phyloP scores from a whole-genome alignment of 2,329 filamentous ascomycete genomes.

The Epichloe uncinata region DNA sequence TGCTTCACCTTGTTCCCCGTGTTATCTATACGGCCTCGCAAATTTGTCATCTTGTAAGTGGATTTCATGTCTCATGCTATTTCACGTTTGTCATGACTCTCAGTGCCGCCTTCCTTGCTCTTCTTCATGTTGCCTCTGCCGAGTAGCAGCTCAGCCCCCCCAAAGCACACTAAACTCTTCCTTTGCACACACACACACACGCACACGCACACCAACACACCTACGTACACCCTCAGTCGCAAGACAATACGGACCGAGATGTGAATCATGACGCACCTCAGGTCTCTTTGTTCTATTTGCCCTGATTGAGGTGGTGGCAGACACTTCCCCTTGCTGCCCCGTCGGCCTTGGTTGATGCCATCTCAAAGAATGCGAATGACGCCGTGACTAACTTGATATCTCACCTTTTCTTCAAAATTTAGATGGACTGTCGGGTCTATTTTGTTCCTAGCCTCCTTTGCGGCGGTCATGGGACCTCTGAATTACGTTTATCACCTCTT shows the following conservation, averaged over 20 bases:
- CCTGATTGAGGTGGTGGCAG: not conserved
- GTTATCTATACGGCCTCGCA: constrained; percentile 67
- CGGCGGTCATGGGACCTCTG: constrained; percentile 83
- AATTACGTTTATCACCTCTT: constrained; percentile 73
- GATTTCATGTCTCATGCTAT: constrained; percentile 9
- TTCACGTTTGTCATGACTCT: constrained; percentile 4
- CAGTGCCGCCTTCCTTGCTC: not conserved
- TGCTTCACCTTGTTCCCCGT: constrained; percentile 85
- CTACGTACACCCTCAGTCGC: not conserved
- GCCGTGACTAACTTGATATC: constrained; percentile 13
- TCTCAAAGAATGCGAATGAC: not conserved
- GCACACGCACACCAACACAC: not conserved
- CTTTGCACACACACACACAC: not conserved
- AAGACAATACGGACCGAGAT: not conserved
- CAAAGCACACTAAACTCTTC: not conserved
- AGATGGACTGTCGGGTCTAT: constrained; percentile 87
- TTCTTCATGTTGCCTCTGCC: not conserved
- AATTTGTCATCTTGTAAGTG: constrained; percentile 95
- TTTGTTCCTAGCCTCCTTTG: constrained; percentile 85
- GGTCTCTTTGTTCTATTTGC: not conserved
- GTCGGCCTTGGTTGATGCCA: not conserved
- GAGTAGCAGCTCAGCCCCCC: too few relatives aligned
- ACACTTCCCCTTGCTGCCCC: constrained; percentile 1
- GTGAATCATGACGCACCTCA: not conserved
- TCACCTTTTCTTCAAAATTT: constrained; percentile 22